Percentiles rank a stretch among this genome's conserved stretches.
These are phyloP conservation scores for Pichia sp. DNA, from an alignment of 1,139 yeast species.

Conservation along the genomic window DNA sequence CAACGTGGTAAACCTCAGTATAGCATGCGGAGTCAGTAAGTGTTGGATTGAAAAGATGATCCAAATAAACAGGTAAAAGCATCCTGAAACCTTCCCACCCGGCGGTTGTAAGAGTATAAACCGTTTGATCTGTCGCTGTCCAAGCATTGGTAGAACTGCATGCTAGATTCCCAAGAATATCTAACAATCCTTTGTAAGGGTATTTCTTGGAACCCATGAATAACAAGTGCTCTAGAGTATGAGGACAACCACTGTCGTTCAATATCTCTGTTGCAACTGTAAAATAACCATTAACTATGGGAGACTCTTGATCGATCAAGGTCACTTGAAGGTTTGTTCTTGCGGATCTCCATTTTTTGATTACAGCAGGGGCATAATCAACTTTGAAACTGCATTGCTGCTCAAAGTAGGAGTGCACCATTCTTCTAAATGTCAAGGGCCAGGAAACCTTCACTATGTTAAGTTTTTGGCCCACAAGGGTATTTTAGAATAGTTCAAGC, in stretches of 20 bases:
- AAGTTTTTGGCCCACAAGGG: no score
- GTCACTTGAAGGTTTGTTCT: conserved; percentile 82
- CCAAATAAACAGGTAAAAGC: conserved; percentile 82
- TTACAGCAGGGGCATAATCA: conserved; percentile 58
- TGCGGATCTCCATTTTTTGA: conserved; percentile 66
- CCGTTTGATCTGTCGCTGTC: conserved; percentile 96
- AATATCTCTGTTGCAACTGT: conserved; percentile 91
- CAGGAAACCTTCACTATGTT: conserved; percentile 3
- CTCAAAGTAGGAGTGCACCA: conserved; percentile 33
- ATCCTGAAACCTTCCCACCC: conserved; percentile 95
- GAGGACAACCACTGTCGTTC: conserved; percentile 90
- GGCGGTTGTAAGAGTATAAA: conserved; percentile 84
- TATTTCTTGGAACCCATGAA: conserved; percentile 91
- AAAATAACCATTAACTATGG: conserved; percentile 87
- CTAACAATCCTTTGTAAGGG: conserved; percentile 90
- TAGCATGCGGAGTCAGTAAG: conserved; percentile 84
- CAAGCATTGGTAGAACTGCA: conserved; percentile 93
- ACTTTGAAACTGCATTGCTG: conserved; percentile 51
- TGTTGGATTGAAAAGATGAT: conserved; percentile 81
- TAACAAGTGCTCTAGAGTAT: conserved; percentile 88
- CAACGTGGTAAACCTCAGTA: conserved; percentile 94
- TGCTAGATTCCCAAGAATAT: conserved; percentile 78
- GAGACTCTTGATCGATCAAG: conserved; percentile 75
- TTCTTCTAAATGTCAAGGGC: conserved; percentile 3
- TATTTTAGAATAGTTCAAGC: no score